Percentiles rank a stretch among this genome's conserved stretches.
Conservation (phyloP, 176 grass and related monocot genomes). For the Aegilops longissima region DNA sequence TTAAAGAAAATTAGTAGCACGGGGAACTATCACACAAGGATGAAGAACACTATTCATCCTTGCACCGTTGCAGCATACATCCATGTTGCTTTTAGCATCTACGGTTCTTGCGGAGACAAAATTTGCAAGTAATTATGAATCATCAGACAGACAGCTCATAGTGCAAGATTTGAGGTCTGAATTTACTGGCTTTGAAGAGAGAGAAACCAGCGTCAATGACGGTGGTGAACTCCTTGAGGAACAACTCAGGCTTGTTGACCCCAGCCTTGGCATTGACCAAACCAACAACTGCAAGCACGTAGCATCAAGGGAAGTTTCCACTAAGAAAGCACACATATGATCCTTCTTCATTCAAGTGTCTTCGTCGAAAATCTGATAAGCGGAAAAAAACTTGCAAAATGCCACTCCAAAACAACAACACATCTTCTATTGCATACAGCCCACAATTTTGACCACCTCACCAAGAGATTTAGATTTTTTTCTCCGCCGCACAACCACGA, state of each 20-base stretch:
- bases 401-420: neutral
- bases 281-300: constrained; percentile 51
- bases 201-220: constrained; percentile 96
- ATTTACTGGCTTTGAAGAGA: constrained; percentile 79
- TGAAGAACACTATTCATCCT: too few relatives aligned
- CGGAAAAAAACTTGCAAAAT: neutral
- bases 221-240: constrained; percentile 85
- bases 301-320: neutral
- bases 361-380: neutral
- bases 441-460: neutral
- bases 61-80: too few relatives aligned
- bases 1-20: neutral
- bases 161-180: neutral
- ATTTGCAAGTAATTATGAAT: neutral
- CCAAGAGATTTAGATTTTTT: neutral
- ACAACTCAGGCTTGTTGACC: constrained; percentile 86
- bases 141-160: neutral
- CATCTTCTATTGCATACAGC: neutral
- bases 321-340: neutral
- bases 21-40: neutral
- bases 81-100: too few relatives aligned
- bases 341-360: neutral
- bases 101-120: neutral
- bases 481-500: neutral
- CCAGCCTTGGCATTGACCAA: constrained; percentile 68